Evolutionary conservation across 805 yeast genomes (phyloP).

Genomic region (Saturnispora quitensis): DNA sequence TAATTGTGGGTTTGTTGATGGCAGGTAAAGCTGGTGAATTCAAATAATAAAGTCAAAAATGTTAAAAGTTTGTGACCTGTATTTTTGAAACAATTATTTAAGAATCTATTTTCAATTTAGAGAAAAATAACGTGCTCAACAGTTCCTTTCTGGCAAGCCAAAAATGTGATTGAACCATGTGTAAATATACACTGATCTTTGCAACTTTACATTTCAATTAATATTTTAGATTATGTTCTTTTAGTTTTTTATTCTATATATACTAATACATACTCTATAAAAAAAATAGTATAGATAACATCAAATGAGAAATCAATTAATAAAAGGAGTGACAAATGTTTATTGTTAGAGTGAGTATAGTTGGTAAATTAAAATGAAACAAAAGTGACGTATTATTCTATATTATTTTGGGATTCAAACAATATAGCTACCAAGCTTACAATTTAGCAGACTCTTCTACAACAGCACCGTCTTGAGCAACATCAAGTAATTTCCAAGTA

Average conservation of each 20-base stretch:
- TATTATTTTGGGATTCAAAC: not conserved
- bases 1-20: constrained; percentile 95
- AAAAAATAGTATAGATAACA: not conserved
- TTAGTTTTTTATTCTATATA: not conserved
- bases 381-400: not conserved
- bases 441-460: constrained; percentile 32
- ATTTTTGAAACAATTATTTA: not conserved
- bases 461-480: constrained; percentile 82
- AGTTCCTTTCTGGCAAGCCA: not conserved
- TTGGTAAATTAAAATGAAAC: not conserved
- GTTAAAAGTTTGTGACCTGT: not conserved
- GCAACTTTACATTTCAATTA: constrained; percentile 10
- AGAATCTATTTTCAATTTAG: not conserved
- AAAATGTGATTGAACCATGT: not conserved
- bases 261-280: not conserved
- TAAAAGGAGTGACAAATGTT: not conserved
- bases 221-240: constrained; percentile 2
- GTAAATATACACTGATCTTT: not conserved
- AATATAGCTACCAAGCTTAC: constrained; percentile 4
- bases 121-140: not conserved
- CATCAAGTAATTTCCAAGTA: constrained; percentile 73
- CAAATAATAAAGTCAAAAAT: constrained; percentile 30
- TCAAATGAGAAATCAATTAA: not conserved
- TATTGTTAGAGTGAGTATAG: not conserved
- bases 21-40: constrained; percentile 92